These are phyloP conservation scores for Didymella sp. DNA, from an alignment of 2,329 filamentous ascomycete genomes.

Conservation along the genomic window DNA sequence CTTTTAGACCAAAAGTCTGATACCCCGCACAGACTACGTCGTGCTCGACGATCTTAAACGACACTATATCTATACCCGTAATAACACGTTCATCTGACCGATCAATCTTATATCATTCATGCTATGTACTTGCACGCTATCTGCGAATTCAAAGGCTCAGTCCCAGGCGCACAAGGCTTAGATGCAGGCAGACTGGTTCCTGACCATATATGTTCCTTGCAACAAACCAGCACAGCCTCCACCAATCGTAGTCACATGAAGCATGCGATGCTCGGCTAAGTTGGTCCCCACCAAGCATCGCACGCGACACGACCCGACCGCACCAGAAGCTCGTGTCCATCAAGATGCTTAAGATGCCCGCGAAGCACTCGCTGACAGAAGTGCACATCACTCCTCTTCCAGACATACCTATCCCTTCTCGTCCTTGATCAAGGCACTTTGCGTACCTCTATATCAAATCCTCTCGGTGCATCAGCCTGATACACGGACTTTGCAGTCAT, in stretches of 20 bases:
- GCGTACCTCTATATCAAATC: neutral
- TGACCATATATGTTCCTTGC: neutral
- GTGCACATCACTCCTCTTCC: no score
- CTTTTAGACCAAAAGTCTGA: neutral
- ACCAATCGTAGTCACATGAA: slow-evolving; percentile 1
- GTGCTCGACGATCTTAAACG: slow-evolving; percentile 2
- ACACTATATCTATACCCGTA: neutral
- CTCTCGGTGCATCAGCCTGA: neutral
- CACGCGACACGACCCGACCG: neutral
- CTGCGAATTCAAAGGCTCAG: neutral
- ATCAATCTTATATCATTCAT: neutral
- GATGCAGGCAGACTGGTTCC: slow-evolving; percentile 8
- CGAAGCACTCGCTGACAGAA: neutral
- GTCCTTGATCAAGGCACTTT: neutral
- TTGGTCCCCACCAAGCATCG: neutral
- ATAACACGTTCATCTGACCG: neutral
- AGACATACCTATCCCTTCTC: neutral
- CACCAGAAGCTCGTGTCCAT: neutral
- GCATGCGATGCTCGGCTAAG: neutral
- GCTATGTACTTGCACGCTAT: neutral
- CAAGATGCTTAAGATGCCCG: neutral
- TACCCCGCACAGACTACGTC: slow-evolving; percentile 13
- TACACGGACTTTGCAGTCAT: neutral
- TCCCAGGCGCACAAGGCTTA: neutral
- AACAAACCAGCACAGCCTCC: slow-evolving; percentile 13